Conservation (phyloP, 768 basidiomycete species). For the Aureoboletus auriporus region DNA sequence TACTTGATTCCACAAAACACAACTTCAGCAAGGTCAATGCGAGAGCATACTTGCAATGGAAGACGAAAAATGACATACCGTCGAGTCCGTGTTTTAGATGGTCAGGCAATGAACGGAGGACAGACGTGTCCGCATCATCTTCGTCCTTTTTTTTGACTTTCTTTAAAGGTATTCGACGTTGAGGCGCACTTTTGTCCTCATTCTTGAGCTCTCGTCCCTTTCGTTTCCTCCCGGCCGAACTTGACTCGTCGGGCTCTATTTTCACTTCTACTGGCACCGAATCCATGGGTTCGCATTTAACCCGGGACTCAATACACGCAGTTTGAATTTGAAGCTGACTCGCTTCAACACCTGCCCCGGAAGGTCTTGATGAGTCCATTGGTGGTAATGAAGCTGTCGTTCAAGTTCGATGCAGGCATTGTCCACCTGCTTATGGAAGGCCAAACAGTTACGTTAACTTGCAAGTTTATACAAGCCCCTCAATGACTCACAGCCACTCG, state of each 20-base stretch:
- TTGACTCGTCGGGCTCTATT: background rate
- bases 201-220: background rate
- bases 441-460: no score
- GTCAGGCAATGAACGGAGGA: conserved; percentile 47
- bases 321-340: no score
- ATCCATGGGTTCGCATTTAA: no score
- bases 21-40: conserved; percentile 39
- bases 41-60: background rate
- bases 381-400: no score
- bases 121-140: conserved; percentile 21
- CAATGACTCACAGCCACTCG: no score
- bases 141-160: conserved; percentile 43
- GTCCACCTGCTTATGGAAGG: no score
- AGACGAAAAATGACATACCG: conserved; percentile 36
- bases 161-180: conserved; percentile 7
- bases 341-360: background rate
- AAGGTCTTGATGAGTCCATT: background rate
- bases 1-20: conserved; percentile 87
- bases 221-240: background rate
- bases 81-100: conserved; percentile 51
- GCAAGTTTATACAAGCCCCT: no score
- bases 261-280: background rate
- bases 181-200: background rate
- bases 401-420: no score
- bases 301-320: no score